These are phyloP conservation scores for Pontederia crassipes DNA, from an alignment of 176 grass and related monocot species.

Conservation along the genomic window DNA sequence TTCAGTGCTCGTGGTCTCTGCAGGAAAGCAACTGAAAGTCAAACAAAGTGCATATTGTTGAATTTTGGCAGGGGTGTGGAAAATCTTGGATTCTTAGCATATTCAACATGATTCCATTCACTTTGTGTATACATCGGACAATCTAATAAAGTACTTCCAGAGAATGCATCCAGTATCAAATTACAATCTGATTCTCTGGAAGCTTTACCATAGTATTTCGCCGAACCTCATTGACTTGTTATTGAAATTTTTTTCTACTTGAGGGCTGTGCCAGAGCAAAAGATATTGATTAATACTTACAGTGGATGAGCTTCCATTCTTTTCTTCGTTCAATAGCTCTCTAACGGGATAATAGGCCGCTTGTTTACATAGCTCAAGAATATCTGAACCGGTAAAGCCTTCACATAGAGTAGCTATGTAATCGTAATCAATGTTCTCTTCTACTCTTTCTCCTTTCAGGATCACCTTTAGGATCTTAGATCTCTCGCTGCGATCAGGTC, in stretches of 20 bases:
- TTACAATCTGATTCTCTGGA: no score
- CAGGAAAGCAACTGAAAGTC: neutral
- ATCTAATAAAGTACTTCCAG: no score
- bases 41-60: neutral
- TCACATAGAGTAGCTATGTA: conserved; percentile 67
- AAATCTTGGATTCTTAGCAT: no score
- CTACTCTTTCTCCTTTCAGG: conserved; percentile 71
- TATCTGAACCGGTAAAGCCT: conserved; percentile 91
- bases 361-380: conserved; percentile 91
- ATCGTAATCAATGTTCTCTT: conserved; percentile 65
- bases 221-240: conserved; percentile 3
- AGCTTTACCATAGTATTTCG: neutral
- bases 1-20: conserved; percentile 66
- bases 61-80: neutral
- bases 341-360: conserved; percentile 88
- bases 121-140: no score
- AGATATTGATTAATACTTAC: conserved; percentile 38
- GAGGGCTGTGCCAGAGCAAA: neutral
- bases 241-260: neutral
- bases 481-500: conserved; percentile 71
- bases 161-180: no score
- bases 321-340: conserved; percentile 73
- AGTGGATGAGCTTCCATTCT: conserved; percentile 37
- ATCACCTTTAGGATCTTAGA: conserved; percentile 85
- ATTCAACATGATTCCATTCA: no score